A percentile compares a stretch with the other conserved stretches of the same genome.
Evolutionary conservation across 192 early-diverging fungal species (phyloP).

Genomic region (Linnemannia hyalina): DNA sequence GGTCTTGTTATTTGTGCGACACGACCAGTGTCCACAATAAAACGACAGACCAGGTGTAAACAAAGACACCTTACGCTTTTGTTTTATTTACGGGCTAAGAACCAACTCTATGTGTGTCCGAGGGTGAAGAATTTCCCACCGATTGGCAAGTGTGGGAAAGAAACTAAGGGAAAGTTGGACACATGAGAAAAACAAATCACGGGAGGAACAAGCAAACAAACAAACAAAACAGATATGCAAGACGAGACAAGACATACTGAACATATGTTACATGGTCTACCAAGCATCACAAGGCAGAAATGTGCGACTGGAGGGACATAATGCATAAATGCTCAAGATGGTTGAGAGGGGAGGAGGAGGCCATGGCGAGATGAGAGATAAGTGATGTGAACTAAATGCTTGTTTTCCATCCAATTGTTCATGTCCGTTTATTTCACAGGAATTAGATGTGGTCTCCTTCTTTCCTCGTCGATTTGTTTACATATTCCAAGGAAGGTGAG

Average conservation of each 20-base stretch:
- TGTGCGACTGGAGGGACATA: no score
- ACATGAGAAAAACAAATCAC: constrained; percentile 5
- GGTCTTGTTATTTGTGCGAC: constrained; percentile 10
- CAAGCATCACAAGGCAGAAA: no score
- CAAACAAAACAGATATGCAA: neutral
- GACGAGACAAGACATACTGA: neutral
- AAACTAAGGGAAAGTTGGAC: neutral
- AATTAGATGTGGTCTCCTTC: no score
- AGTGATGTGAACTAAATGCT: no score
- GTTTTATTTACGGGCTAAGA: neutral
- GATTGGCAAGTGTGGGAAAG: neutral
- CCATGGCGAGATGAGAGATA: no score
- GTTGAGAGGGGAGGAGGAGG: no score
- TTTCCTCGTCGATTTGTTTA: no score
- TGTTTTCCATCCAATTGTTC: no score
- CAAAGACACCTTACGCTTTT: neutral
- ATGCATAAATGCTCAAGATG: no score
- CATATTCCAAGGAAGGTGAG: no score
- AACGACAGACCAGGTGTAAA: neutral
- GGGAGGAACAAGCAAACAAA: neutral
- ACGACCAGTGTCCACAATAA: neutral
- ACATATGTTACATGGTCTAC: neutral
- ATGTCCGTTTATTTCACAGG: no score
- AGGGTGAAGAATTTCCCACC: neutral
- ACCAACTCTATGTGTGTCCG: neutral